Evolutionary conservation across 1,284 basidiomycete species (phyloP).

Genomic region (Coniferiporia weirii): DNA sequence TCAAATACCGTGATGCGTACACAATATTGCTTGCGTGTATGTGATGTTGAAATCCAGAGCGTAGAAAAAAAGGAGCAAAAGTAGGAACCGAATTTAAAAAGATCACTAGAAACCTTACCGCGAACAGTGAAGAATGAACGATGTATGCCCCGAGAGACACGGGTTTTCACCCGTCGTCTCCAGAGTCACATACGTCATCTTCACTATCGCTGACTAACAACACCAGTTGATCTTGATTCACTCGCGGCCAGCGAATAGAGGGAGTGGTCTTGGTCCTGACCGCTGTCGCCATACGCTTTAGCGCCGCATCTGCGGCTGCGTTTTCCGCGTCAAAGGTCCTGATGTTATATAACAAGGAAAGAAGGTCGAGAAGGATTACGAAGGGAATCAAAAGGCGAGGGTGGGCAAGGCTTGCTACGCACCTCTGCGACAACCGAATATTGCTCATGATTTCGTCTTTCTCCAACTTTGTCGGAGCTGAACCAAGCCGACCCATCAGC

Average conservation of each 20-base stretch:
- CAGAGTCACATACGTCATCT: conserved; percentile 1
- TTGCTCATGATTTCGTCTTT: background rate
- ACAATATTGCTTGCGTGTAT: background rate
- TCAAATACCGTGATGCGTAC: background rate
- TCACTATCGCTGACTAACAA: conserved; percentile 9
- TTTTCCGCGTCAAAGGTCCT: conserved; percentile 4
- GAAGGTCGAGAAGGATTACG: background rate
- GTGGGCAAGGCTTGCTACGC: background rate
- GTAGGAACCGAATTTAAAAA: background rate
- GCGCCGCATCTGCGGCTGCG: background rate
- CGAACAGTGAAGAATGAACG: background rate
- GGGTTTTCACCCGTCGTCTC: background rate
- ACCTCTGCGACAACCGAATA: conserved; percentile 7
- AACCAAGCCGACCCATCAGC: conserved; percentile 1
- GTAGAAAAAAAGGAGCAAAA: background rate
- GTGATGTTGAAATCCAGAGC: background rate
- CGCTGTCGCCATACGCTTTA: background rate
- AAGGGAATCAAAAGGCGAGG: background rate
- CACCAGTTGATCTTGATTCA: conserved; percentile 2
- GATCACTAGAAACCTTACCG: background rate
- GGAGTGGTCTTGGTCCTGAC: background rate
- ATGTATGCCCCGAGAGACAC: background rate
- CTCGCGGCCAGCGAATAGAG: conserved; percentile 3
- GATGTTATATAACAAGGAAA: background rate
- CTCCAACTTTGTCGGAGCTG: background rate